Base-by-base conservation (phyloP, 2,329 filamentous ascomycete genomes). In the Podosphaera fusca region DNA sequence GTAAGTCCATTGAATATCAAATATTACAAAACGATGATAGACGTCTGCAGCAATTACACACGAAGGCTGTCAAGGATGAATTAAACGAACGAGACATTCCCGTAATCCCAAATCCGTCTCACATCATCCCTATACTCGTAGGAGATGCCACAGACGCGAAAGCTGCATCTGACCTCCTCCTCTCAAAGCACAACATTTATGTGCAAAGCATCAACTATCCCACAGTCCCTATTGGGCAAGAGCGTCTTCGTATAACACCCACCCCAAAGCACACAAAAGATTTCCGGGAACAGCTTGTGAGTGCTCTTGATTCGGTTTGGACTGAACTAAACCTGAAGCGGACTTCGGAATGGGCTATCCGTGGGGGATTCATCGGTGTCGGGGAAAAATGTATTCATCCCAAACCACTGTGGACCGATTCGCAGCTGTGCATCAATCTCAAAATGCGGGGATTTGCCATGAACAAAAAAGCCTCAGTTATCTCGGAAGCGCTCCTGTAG, bases 191-290 rank as follows among this genome's bases (percentile, higher is more conserved):
- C 74, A 80, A 82, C 60, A 95, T 98, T 68, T 98, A 98, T 68
- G 92, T 98, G 33, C 92, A 98, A 72, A 88, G 87, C 57, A 96
- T 98, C 77, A 98, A 98, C 74, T 96, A 96, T 72, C 92, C 92
- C 1, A 98, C 92, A 55, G 92, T 98, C 2, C 92, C 92, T 2
- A 87, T 94, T 5, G 92, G 92, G n/a, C 89, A 98, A 74, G 92
- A 98, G 71, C 83, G 92, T 58, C 82, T 98, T 58, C 85, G 92
- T 63, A 87, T 98, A 69, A 98, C 92, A 1, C 92, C 92, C 0
- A 98, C 92, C 0, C 92, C 92, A 0, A 92, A 92, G 49, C 92
- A 98, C 69, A 80, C 79, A 57, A 84, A 84, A 71, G 80, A 86
- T 63, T 87, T 85, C 72, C 87, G 88, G 60, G 84, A 94, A 62